Evolutionary conservation across 1,284 basidiomycete species (phyloP).

Genomic region (Puccinia hordei): DNA sequence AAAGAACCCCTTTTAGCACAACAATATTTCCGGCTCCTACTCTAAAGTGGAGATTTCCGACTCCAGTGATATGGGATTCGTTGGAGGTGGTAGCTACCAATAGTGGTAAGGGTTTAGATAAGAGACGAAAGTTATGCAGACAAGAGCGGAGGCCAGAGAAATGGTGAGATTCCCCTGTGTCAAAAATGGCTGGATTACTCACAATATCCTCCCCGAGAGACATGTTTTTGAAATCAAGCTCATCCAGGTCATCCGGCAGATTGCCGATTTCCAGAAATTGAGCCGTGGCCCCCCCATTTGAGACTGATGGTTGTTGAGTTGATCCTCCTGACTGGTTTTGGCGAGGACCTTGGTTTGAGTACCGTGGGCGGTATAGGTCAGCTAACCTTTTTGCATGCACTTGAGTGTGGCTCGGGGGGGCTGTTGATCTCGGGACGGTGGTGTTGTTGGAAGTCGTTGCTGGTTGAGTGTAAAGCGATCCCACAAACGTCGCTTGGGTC

Average conservation of each 20-base stretch:
- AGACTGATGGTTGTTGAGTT: neutral
- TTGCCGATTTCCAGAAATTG: neutral
- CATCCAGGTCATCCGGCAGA: neutral
- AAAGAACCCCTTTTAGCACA: neutral
- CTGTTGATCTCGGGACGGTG: no score
- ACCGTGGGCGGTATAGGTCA: neutral
- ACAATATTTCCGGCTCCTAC: neutral
- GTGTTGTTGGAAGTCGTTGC: neutral
- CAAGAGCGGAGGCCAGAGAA: no score
- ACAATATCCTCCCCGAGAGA: neutral
- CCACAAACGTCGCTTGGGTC: no score
- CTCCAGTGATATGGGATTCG: neutral
- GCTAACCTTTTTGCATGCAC: neutral
- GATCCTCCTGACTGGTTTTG: neutral
- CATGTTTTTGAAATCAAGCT: neutral
- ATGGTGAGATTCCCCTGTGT: neutral
- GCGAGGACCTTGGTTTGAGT: neutral
- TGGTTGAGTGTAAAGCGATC: no score
- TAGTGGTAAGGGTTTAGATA: no score
- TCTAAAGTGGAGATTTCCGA: neutral
- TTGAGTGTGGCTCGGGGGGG: neutral
- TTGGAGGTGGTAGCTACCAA: neutral
- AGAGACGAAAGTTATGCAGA: no score
- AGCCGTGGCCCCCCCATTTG: neutral
- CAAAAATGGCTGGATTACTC: neutral